These are phyloP conservation scores for Abortiporus biennis DNA, from an alignment of 1,284 basidiomycete genomes.

Conservation along the genomic window DNA sequence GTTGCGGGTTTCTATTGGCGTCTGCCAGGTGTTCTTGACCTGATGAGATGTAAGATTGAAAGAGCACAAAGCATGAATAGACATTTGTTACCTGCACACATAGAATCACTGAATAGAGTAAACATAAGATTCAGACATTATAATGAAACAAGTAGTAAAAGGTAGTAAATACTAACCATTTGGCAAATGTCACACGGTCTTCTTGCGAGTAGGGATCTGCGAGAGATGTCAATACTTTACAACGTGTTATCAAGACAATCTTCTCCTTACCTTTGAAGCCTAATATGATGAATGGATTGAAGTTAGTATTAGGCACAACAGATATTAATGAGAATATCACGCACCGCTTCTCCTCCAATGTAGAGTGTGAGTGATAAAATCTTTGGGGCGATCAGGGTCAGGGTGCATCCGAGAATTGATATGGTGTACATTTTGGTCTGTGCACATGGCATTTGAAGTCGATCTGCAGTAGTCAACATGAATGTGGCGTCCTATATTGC, in stretches of 20 bases:
- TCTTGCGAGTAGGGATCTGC: slow-evolving; percentile 54
- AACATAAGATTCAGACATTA: not conserved
- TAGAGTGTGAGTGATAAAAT: slow-evolving; percentile 47
- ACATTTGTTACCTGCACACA: slow-evolving; percentile 49
- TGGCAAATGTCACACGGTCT: slow-evolving; percentile 44
- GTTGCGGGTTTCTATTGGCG: slow-evolving; percentile 31
- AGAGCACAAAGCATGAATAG: too few species aligned
- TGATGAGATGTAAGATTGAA: too few species aligned
- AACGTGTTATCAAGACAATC: slow-evolving; percentile 25
- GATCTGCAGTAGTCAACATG: slow-evolving; percentile 55
- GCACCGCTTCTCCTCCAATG: slow-evolving; percentile 52
- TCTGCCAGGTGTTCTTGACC: slow-evolving; percentile 45
- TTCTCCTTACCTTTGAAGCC: slow-evolving; percentile 27
- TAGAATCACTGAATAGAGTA: slow-evolving; percentile 36
- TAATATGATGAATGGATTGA: too few species aligned
- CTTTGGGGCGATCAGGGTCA: slow-evolving; percentile 39
- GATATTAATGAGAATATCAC: slow-evolving; percentile 13
- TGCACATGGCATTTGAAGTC: slow-evolving; percentile 28
- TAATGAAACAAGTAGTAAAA: not conserved
- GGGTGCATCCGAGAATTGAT: slow-evolving; percentile 36
- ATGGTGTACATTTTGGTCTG: slow-evolving; percentile 41
- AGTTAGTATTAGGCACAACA: too few species aligned
- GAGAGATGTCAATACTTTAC: too few species aligned
- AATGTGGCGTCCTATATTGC: slow-evolving; percentile 44
- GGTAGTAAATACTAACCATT: too few species aligned